Conservation (phyloP, 1,139 yeast species). For the Saccharomyces uvarum region DNA sequence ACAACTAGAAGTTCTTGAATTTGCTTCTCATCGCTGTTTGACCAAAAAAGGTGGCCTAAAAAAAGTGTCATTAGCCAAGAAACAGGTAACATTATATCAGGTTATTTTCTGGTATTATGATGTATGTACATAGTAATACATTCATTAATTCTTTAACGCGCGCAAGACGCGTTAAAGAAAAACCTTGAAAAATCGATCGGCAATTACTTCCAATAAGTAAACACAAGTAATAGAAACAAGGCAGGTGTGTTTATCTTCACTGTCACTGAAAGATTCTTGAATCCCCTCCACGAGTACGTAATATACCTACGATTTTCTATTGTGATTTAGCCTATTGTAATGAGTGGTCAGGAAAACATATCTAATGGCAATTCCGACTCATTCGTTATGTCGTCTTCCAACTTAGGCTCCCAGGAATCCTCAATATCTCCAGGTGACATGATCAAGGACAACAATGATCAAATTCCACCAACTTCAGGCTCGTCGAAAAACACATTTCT, state of each 20-base stretch:
- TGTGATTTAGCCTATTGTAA: not conserved
- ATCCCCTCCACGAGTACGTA: not conserved
- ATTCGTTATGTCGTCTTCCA: not conserved
- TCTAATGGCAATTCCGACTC: conserved; percentile 1
- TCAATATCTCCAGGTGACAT: not conserved
- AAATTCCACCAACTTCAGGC: not conserved
- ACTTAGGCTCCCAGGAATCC: not conserved
- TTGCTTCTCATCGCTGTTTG: not conserved
- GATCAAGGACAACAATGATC: not conserved
- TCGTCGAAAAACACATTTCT: not conserved
- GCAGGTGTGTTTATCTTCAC: not conserved
- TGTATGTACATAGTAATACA: not conserved
- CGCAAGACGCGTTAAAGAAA: not conserved
- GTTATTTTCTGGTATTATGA: not conserved
- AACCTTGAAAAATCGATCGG: not conserved
- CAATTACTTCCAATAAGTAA: not conserved
- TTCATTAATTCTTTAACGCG: not conserved
- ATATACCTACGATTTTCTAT: not conserved
- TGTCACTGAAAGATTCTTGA: not conserved
- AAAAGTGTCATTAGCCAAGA: not conserved
- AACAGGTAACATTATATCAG: not conserved
- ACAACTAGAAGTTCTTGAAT: not conserved
- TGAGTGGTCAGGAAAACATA: not conserved
- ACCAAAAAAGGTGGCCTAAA: not conserved
- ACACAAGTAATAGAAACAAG: not conserved